phyloP scores from a whole-genome alignment of 495 filamentous ascomycete species.

The Aspergillus haitiensis region DNA sequence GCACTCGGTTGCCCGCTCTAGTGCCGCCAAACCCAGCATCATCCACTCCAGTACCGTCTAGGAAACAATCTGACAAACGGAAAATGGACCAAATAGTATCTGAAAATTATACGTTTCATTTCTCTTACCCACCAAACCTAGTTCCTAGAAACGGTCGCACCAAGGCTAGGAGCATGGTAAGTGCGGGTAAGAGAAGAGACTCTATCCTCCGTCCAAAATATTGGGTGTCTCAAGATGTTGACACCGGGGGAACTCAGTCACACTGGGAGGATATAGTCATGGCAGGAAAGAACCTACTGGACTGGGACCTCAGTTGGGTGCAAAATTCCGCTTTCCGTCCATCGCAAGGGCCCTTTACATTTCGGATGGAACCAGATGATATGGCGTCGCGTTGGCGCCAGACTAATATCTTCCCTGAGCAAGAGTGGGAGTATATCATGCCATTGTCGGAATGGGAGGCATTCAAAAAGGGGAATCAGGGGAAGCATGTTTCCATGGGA shows the following conservation, averaged over 20 bases:
- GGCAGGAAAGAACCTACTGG: background rate
- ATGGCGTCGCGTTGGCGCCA: conserved; percentile 6
- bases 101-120: background rate
- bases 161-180: background rate
- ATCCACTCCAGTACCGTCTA: background rate
- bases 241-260: background rate
- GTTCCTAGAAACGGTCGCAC: background rate
- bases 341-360: background rate
- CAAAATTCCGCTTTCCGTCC: background rate
- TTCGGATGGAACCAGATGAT: background rate
- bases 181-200: background rate
- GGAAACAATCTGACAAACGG: background rate
- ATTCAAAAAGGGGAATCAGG: background rate
- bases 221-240: background rate
- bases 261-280: background rate
- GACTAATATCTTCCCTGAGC: conserved; percentile 11
- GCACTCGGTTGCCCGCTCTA: background rate
- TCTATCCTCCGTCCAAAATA: background rate
- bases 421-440: conserved; percentile 14
- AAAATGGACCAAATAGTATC: background rate
- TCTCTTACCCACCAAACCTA: background rate
- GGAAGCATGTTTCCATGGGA: background rate
- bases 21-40: too few species aligned
- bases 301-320: background rate
- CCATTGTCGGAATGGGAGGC: background rate